A percentile compares a stretch with the other conserved stretches of the same genome.
These are phyloP conservation scores for Cyclocybe cylindracea DNA, from an alignment of 768 basidiomycete species.

Conservation along the genomic window DNA sequence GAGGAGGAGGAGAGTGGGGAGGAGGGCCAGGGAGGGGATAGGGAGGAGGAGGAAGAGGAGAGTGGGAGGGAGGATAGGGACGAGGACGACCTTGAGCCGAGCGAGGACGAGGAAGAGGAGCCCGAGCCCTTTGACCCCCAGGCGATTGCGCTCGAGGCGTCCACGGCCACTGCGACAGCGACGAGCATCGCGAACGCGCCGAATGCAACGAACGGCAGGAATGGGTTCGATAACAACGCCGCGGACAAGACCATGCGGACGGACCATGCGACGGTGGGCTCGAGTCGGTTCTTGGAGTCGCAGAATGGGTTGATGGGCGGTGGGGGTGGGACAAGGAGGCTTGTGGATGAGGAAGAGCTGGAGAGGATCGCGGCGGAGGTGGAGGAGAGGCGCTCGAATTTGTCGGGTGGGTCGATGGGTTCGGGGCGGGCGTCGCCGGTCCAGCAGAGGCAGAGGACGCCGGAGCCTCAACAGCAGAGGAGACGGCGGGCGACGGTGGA, in stretches of 20 bases:
- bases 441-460: too few species aligned
- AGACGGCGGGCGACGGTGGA: slow-evolving; percentile 14
- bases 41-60: slow-evolving; percentile 20
- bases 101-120: slow-evolving; percentile 29
- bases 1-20: slow-evolving; percentile 24
- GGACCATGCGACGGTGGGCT: slow-evolving; percentile 54
- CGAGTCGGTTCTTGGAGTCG: slow-evolving; percentile 29
- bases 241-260: slow-evolving; percentile 53
- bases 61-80: slow-evolving; percentile 21
- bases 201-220: too few species aligned
- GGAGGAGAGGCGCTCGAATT: slow-evolving; percentile 61
- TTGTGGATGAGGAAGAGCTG: slow-evolving; percentile 60
- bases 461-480: slow-evolving; percentile 8
- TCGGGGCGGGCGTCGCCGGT: neutral
- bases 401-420: slow-evolving; percentile 19
- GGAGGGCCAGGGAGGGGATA: slow-evolving; percentile 20
- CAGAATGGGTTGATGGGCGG: too few species aligned
- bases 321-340: slow-evolving; percentile 32
- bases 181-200: slow-evolving; percentile 3
- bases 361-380: slow-evolving; percentile 67
- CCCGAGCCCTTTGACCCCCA: slow-evolving; percentile 38
- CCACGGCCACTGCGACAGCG: too few species aligned
- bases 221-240: too few species aligned
- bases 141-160: too few species aligned
- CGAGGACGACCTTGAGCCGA: slow-evolving; percentile 26